These are phyloP conservation scores for Manihot esculenta DNA, from an alignment of 441 rosid species.

Conservation along the genomic window DNA sequence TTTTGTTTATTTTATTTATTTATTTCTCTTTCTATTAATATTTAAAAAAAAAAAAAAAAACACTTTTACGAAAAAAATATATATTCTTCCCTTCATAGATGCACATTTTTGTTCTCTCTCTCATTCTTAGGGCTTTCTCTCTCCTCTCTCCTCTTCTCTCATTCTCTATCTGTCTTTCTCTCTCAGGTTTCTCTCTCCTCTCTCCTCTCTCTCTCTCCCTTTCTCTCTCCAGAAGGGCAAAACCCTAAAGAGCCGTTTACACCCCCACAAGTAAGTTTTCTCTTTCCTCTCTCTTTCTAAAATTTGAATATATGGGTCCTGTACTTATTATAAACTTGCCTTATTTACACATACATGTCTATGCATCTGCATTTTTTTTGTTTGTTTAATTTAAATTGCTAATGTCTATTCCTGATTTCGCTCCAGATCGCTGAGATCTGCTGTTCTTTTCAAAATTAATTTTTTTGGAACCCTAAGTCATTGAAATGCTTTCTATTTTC, in stretches of 20 bases:
- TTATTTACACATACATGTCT: constrained; percentile 13
- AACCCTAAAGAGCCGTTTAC: constrained; percentile 85
- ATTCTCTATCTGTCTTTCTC: constrained; percentile 36
- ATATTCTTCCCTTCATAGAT: constrained; percentile 17
- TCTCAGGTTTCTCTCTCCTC: constrained; percentile 24
- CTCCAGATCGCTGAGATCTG: constrained; percentile 22
- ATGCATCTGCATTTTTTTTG: neutral
- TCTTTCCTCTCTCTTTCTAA: constrained; percentile 55
- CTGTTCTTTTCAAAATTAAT: constrained; percentile 17
- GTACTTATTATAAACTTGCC: constrained; percentile 30
- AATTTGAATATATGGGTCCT: constrained; percentile 54
- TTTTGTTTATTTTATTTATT: too few species aligned
- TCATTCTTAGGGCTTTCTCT: constrained; percentile 31
- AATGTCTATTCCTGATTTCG: constrained; percentile 9
- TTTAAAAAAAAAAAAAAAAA: too few species aligned
- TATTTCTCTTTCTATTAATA: too few species aligned
- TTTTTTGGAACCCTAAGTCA: constrained; percentile 10
- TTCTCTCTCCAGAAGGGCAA: constrained; percentile 75
- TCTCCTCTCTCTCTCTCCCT: constrained; percentile 15
- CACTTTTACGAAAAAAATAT: neutral
- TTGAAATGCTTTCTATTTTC: neutral
- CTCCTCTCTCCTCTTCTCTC: constrained; percentile 27
- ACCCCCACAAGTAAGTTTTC: constrained; percentile 73
- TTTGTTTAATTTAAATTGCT: constrained; percentile 10
- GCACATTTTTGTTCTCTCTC: constrained; percentile 33